A percentile compares a stretch with the other conserved stretches of the same genome.
Conservation (phyloP, 495 filamentous ascomycete genomes). For the Staphylotrichum tortipilum region DNA sequence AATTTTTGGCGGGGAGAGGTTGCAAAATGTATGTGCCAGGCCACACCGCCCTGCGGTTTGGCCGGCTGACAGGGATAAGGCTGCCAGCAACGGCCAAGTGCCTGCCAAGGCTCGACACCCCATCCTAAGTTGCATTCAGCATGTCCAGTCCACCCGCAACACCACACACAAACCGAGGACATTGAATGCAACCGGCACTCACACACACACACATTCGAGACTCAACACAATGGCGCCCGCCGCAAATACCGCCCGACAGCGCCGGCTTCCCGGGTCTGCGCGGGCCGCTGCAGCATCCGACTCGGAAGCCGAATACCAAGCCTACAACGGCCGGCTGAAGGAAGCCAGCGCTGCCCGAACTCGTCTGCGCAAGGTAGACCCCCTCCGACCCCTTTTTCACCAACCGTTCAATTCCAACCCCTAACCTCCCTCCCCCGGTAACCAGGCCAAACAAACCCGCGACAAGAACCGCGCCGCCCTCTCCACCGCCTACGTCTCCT, state of each 20-base stretch:
- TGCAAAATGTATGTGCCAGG: conserved; percentile 12
- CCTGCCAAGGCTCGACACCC: background rate
- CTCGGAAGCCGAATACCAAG: conserved; percentile 15
- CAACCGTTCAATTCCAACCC: background rate
- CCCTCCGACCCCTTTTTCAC: background rate
- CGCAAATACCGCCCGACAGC: conserved; percentile 13
- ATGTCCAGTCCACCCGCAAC: background rate
- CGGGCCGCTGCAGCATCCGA: background rate
- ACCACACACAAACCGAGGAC: background rate
- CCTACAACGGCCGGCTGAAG: conserved; percentile 9
- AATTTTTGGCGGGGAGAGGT: conserved; percentile 23
- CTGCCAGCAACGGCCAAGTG: background rate
- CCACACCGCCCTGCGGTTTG: conserved; percentile 17
- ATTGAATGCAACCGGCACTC: conserved; percentile 1
- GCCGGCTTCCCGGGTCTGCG: background rate
- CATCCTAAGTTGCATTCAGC: background rate
- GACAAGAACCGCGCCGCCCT: conserved; percentile 17
- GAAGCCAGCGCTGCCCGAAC: conserved; percentile 15
- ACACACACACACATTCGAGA: background rate
- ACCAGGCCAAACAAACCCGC: conserved; percentile 17
- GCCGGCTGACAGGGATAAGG: background rate
- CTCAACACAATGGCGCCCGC: conserved; percentile 12
- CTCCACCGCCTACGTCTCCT: conserved; percentile 4
- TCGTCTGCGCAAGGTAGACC: conserved; percentile 14
- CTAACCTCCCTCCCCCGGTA: background rate